Conservation (phyloP, 495 filamentous ascomycete species). For the Neurospora pannonica region DNA sequence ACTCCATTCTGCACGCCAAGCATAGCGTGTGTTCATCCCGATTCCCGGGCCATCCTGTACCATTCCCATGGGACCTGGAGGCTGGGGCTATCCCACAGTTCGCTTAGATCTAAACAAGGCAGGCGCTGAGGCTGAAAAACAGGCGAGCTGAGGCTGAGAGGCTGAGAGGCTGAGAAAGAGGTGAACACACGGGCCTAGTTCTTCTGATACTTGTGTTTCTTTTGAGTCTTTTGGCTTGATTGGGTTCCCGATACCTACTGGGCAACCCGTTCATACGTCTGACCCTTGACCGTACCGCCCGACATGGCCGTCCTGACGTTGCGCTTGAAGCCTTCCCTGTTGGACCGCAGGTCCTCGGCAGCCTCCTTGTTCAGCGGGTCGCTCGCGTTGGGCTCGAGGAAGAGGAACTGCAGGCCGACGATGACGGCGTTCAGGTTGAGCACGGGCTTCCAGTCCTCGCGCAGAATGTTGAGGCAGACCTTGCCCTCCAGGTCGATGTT, state of each 20-base stretch:
- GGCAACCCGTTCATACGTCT: constrained; percentile 63
- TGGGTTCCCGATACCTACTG: not conserved
- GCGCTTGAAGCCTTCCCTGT: constrained; percentile 78
- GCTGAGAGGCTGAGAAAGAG: not conserved
- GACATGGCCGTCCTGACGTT: constrained; percentile 79
- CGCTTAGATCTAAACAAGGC: not conserved
- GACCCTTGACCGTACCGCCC: constrained; percentile 66
- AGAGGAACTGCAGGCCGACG: constrained; percentile 94
- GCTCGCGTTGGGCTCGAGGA: constrained; percentile 91
- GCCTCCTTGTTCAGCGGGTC: constrained; percentile 99
- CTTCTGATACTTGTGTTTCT: not conserved
- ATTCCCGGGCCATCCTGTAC: not conserved
- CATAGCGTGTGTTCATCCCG: not conserved
- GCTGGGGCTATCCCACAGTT: not conserved
- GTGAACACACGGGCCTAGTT: not conserved
- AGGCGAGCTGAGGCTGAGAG: not conserved
- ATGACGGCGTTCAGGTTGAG: constrained; percentile 95
- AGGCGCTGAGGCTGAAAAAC: not conserved
- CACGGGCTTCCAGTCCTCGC: constrained; percentile 98
- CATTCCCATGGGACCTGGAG: not conserved
- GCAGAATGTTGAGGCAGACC: constrained; percentile 90
- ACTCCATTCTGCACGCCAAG: not conserved
- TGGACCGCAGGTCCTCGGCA: constrained; percentile 78
- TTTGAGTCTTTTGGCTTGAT: not conserved
- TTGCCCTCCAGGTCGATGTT: constrained; percentile 98